Percentiles rank a stretch among this genome's conserved stretches.
These are phyloP conservation scores for Macrolepiota albuminosa DNA, from an alignment of 768 basidiomycete species.

Conservation along the genomic window DNA sequence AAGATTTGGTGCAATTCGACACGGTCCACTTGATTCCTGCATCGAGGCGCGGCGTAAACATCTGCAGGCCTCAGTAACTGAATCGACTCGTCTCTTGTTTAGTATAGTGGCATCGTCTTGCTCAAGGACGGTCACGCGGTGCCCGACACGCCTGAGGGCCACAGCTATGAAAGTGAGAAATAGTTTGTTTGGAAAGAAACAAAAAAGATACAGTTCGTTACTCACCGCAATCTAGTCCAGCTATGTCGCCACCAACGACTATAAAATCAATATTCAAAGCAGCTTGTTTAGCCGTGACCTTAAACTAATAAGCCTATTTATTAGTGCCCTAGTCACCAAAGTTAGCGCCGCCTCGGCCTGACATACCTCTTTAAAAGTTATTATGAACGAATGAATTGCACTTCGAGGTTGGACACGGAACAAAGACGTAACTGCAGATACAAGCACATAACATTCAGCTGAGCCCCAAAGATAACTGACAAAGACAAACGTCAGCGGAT, in stretches of 20 bases:
- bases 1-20: no score
- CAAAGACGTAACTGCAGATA: no score
- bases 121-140: slow-evolving; percentile 52
- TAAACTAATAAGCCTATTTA: slow-evolving; percentile 4
- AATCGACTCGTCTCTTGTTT: not conserved
- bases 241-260: slow-evolving; percentile 38
- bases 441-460: no score
- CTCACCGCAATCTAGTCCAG: slow-evolving; percentile 41
- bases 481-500: no score
- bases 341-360: no score
- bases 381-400: no score
- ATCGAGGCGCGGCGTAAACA: not conserved
- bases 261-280: slow-evolving; percentile 10
- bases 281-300: slow-evolving; percentile 1
- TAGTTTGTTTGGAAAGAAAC: not conserved
- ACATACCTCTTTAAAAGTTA: no score
- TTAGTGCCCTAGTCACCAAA: not conserved
- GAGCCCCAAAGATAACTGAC: no score
- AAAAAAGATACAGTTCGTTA: not conserved
- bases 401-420: no score
- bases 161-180: slow-evolving; percentile 28
- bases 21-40: slow-evolving; percentile 16
- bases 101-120: slow-evolving; percentile 13
- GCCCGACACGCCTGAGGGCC: slow-evolving; percentile 47
- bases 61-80: not conserved